A percentile compares a stretch with the other conserved stretches of the same genome.
These are phyloP conservation scores for Auricularia sp. DNA, from an alignment of 768 basidiomycete genomes.

Conservation along the genomic window DNA sequence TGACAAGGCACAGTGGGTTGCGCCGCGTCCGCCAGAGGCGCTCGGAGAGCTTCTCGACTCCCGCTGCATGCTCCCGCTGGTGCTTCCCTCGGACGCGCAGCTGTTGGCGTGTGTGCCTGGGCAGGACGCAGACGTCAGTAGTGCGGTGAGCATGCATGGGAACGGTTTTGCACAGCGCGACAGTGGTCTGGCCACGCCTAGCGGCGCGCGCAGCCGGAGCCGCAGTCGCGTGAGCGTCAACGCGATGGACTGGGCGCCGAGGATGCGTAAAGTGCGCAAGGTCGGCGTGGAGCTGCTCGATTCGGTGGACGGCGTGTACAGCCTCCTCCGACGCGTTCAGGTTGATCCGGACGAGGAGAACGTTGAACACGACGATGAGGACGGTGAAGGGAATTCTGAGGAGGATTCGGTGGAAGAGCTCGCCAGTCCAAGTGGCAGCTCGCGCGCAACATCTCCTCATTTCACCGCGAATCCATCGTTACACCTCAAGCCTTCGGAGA, in stretches of 20 bases:
- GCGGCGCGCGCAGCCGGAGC: constrained; percentile 29
- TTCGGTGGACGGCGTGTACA: constrained; percentile 52
- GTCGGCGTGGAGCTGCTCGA: constrained; percentile 50
- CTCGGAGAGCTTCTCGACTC: constrained; percentile 90
- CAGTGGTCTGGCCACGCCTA: constrained; percentile 16
- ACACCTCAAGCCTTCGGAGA: not conserved
- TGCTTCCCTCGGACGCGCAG: constrained; percentile 72
- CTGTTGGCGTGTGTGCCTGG: constrained; percentile 54
- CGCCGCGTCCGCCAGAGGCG: constrained; percentile 65
- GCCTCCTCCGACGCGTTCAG: constrained; percentile 2
- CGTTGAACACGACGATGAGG: constrained; percentile 27
- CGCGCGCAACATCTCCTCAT: not conserved
- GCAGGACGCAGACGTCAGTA: not conserved
- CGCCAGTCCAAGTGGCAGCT: not conserved
- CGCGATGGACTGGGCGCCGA: constrained; percentile 49
- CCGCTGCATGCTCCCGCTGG: constrained; percentile 82
- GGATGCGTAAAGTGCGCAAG: constrained; percentile 51
- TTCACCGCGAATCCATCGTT: not conserved
- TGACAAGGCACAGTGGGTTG: constrained; percentile 66
- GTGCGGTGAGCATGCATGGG: not conserved
- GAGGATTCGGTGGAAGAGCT: constrained; percentile 11
- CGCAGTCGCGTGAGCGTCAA: constrained; percentile 26
- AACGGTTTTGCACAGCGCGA: no score
- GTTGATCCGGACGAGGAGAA: not conserved
- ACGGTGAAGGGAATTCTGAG: constrained; percentile 22